Base-by-base conservation (phyloP, 2,329 filamentous ascomycete species). In the Meredithiella fracta region DNA sequence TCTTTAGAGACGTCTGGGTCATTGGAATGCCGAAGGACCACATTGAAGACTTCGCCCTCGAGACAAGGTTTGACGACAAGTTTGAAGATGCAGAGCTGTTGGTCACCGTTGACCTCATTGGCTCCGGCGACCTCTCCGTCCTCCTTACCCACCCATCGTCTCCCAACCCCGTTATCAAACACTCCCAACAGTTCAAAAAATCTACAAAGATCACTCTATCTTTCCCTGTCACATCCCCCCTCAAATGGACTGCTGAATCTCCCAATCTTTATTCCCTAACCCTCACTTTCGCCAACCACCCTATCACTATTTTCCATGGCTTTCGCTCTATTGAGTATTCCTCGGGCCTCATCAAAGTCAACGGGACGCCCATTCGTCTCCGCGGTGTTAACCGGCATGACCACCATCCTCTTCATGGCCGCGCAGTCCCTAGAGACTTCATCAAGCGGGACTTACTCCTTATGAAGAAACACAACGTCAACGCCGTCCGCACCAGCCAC, bases 311-410 rank as follows among this genome's bases (percentile, higher is more conserved):
- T 67, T 72, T 70, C 0, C 69, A 85, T 3, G 83, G 83, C 0
- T 86, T 87, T 62, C 76, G 82, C 2, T 70, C 72, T 5, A 72
- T 80, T 0, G 78, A 82, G 60, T 71, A 84, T 42, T 75, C 77
- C 37, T 70, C 80, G 42, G 78, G 80, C 0, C 69, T 82, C 26
- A 73, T 84, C 60, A 73, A 73, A 51, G 76, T 87, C 59, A 86
- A 86, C 57, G 82, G 82, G 1, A 72, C 71, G 20, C 73, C 78
- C 0, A 73, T 86, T 55, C 76, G 83, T 14, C 72, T 87, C 61
- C 77, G 80, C 15, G 83, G 83, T 1, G 79, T 81, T 4, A 86
- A 86, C 62, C 73, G 82, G 34, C 83, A 86, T 60, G 83, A 87
- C 58, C 82, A 86, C 60, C 79, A 85, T 61, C 77, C 80, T 0